Conservation (phyloP, 768 basidiomycete genomes). For the Sarcomyxa edulis region DNA sequence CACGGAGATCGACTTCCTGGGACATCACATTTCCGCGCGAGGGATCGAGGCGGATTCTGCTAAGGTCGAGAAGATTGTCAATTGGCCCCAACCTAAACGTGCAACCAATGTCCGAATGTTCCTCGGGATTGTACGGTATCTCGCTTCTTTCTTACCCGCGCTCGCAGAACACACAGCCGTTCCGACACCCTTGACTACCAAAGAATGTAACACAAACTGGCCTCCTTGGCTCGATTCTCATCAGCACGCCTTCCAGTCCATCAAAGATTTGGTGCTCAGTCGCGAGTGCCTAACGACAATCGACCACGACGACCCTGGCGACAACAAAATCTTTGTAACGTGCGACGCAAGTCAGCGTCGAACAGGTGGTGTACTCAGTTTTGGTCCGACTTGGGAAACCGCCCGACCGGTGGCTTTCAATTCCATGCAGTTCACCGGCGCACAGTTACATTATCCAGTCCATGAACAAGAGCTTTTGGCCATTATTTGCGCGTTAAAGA, state of each 20-base stretch:
- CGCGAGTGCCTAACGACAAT: background rate
- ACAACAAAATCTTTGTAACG: conserved; percentile 21
- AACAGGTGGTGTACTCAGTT: conserved; percentile 19
- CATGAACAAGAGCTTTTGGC: conserved; percentile 21
- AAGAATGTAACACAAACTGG: background rate
- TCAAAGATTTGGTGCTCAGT: background rate
- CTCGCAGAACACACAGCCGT: background rate
- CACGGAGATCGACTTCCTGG: conserved; percentile 20
- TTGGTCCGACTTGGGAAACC: no score
- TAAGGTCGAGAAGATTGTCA: conserved; percentile 21
- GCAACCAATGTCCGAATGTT: conserved; percentile 5
- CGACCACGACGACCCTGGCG: conserved; percentile 1
- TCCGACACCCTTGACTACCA: conserved; percentile 10
- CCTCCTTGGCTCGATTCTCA: background rate
- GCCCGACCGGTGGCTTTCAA: conserved; percentile 22
- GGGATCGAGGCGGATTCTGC: conserved; percentile 4
- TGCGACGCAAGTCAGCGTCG: conserved; percentile 18
- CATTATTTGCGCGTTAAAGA: background rate
- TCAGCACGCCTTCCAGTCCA: background rate
- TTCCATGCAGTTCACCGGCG: conserved; percentile 15
- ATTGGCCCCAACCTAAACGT: conserved; percentile 20
- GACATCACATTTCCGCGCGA: no score
- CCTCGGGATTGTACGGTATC: background rate
- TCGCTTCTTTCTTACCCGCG: background rate
- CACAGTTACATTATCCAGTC: conserved; percentile 17